A percentile compares a stretch with the other conserved stretches of the same genome.
Evolutionary conservation across 805 yeast species (phyloP).

Genomic region (Wickerhamiella australiensis): DNA sequence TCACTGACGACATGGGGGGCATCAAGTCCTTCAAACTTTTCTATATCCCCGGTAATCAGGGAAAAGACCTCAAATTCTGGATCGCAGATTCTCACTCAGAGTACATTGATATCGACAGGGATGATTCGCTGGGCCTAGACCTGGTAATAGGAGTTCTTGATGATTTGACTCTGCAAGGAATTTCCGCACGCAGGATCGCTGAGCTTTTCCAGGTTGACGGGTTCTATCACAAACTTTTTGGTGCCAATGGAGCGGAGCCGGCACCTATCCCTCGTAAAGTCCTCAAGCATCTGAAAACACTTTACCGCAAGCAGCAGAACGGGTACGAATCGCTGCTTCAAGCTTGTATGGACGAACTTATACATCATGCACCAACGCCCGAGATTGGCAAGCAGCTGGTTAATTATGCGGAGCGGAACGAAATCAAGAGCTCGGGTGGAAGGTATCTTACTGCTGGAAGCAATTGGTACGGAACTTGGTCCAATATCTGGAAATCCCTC

Average conservation of each 20-base stretch:
- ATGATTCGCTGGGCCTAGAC: neutral
- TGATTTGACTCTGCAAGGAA: constrained; percentile 1
- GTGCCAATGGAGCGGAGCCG: neutral
- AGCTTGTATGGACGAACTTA: neutral
- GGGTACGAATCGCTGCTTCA: neutral
- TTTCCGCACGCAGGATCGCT: neutral
- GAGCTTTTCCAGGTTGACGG: neutral
- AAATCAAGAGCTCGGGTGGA: neutral
- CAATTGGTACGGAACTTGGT: constrained; percentile 1
- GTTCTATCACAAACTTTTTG: neutral
- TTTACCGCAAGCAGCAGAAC: neutral
- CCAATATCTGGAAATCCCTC: neutral
- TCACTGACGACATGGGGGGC: neutral
- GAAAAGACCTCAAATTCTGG: neutral
- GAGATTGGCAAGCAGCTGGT: neutral
- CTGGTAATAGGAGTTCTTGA: neutral
- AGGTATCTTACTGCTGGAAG: neutral
- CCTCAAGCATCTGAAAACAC: neutral
- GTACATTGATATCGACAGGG: neutral
- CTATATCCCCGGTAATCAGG: neutral
- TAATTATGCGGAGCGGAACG: neutral
- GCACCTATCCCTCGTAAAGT: neutral
- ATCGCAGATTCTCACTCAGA: neutral
- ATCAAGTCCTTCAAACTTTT: neutral
- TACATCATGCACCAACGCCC: constrained; percentile 1